Conservation (phyloP, 1,139 yeast species). For the Casaregolazyma suthepensis region DNA sequence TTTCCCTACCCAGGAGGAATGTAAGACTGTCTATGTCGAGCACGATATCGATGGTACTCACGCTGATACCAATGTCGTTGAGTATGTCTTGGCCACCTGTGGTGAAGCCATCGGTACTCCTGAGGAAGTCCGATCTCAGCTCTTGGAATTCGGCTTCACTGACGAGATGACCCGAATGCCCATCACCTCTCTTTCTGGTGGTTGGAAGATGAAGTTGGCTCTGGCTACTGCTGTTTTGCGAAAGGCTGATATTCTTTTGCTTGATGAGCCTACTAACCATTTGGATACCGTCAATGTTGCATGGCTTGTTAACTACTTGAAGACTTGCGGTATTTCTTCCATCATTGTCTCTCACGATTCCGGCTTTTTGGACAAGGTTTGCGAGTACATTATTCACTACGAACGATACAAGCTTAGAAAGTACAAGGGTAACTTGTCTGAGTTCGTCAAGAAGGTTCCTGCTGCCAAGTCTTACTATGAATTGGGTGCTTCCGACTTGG, state of each 20-base stretch:
- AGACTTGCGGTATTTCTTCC: slow-evolving; percentile 96
- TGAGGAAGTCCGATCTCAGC: slow-evolving; percentile 58
- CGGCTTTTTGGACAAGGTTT: slow-evolving; percentile 96
- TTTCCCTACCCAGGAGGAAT: slow-evolving; percentile 98
- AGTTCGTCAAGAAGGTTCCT: slow-evolving; percentile 97
- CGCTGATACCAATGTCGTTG: slow-evolving; percentile 89
- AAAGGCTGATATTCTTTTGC: slow-evolving; percentile 95
- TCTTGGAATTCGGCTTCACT: slow-evolving; percentile 84
- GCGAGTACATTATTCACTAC: slow-evolving; percentile 98
- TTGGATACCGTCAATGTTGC: slow-evolving; percentile 98
- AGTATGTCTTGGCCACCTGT: slow-evolving; percentile 77
- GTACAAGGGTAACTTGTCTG: slow-evolving; percentile 99
- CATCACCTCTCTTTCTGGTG: slow-evolving; percentile 96
- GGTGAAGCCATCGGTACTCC: slow-evolving; percentile 53
- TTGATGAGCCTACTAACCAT: slow-evolving; percentile 99
- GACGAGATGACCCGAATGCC: slow-evolving; percentile 90
- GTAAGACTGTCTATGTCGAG: slow-evolving; percentile 98
- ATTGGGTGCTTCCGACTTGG: slow-evolving; percentile 94
- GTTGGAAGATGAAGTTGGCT: slow-evolving; percentile 99
- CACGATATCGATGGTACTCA: slow-evolving; percentile 98
- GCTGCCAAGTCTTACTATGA: slow-evolving; percentile 98
- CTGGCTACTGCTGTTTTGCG: slow-evolving; percentile 98
- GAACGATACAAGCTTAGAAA: slow-evolving; percentile 99
- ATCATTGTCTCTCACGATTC: slow-evolving; percentile 99
- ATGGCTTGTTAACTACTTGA: slow-evolving; percentile 98